These are phyloP conservation scores for Alloteropsis semialata DNA, from an alignment of 176 grass and related monocot species.

Conservation along the genomic window DNA sequence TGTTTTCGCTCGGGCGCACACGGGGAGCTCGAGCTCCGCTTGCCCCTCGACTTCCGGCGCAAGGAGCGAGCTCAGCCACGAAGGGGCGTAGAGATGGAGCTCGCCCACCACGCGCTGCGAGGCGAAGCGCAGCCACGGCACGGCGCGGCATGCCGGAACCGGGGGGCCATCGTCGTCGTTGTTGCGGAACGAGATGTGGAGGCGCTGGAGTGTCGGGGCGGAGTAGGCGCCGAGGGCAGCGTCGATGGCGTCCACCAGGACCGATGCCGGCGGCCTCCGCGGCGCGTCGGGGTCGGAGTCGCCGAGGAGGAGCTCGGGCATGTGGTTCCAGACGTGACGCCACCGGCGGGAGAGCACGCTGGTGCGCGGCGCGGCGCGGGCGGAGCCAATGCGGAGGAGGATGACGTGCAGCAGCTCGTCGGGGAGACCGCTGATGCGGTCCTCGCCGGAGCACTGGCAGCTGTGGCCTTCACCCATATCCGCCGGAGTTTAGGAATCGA, in stretches of 20 bases:
- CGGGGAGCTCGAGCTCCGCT: background rate
- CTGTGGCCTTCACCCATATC: no score
- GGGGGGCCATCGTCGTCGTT: fast-evolving
- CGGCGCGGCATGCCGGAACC: background rate
- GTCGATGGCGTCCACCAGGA: background rate
- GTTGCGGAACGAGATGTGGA: fast-evolving
- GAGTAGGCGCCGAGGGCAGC: background rate
- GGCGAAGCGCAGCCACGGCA: background rate
- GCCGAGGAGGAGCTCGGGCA: background rate
- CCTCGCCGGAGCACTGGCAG: background rate
- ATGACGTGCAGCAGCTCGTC: background rate
- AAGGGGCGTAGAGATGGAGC: no score
- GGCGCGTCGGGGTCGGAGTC: background rate
- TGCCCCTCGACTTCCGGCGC: background rate
- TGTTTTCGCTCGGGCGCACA: background rate
- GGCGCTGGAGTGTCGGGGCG: background rate
- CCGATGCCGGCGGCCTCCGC: background rate
- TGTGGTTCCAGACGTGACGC: background rate
- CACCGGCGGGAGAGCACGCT: background rate
- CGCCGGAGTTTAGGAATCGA: no score
- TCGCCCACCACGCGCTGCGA: no score
- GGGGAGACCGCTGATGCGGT: background rate
- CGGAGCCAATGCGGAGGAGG: background rate
- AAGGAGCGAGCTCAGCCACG: background rate
- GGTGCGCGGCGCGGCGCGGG: no score